Evolutionary conservation across 441 rosid species (phyloP), one percentile per base, ranked within the genome.

Genomic region (Aquilaria agallochum): DNA sequence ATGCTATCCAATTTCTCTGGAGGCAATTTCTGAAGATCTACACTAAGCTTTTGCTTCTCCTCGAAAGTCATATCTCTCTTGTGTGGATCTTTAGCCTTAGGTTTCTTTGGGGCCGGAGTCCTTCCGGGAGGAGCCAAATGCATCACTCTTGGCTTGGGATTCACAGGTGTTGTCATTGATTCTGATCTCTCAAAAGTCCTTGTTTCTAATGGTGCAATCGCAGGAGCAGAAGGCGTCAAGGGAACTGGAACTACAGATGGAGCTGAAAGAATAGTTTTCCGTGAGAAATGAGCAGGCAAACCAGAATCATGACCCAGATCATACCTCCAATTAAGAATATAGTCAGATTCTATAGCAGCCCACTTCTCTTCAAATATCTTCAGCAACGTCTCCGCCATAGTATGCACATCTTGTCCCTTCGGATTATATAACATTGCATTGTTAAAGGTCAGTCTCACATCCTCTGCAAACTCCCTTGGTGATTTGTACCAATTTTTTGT

Each of bases 61-160:
- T 95, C 98, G 63, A 82, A 92, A 11, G 99, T 88, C 99, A 95
- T 95, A 65, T 95, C 99, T 78, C 99, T 85, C 81, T 95, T 95
- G 57, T 92, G 74, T n/a, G 76, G 92, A 76, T 95, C 99, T 72
- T 85, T 95, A 31, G 98, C 99, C 81, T 92, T 95, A 4, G 99
- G 99, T 79, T 95, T 95, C 79, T 83, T 95, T 15, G 87, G 90
- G 60, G 90, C 84, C 72, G 96, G 93, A 56, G 90, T 85, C 78
- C 99, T 81, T 54, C 81, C 71, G 2, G 95, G 79, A 73, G 96
- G 99, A 67, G 97, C 86, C 58, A 83, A 72, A 64, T 79, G 80
- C 7, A 79, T 62, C 50, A 84, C 74, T 77, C 74, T 92, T 33
- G 67, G 69, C 78, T 74, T 79, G 30, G 50, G 14, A 50, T 87